Evolutionary conservation across 1,284 basidiomycete genomes (phyloP).

Genomic region (Meira miltonrushii): DNA sequence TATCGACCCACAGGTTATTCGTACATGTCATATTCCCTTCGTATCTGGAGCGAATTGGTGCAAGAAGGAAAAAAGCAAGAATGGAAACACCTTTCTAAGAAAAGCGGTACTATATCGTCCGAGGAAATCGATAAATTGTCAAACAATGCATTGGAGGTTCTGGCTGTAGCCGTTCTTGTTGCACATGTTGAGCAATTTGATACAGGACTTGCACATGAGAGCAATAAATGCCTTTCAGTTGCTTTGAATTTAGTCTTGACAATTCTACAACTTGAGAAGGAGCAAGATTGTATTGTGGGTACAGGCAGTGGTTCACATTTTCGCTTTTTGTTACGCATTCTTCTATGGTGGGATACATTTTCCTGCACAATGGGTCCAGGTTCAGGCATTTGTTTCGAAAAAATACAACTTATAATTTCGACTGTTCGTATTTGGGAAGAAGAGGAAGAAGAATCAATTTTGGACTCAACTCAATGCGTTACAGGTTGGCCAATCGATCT

Average conservation of each 20-base stretch:
- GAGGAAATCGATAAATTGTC: background rate
- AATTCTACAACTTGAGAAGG: background rate
- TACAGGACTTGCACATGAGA: constrained; percentile 14
- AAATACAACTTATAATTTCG: constrained; percentile 12
- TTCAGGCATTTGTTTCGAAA: constrained; percentile 3
- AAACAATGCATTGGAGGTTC: constrained; percentile 11
- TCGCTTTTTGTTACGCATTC: constrained; percentile 17
- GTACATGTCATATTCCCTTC: constrained; percentile 13
- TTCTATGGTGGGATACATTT: constrained; percentile 23
- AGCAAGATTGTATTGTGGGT: background rate
- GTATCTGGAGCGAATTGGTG: constrained; percentile 13
- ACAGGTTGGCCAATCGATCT: constrained; percentile 20
- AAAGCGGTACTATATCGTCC: background rate
- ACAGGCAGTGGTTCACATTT: constrained; percentile 17
- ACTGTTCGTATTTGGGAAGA: constrained; percentile 18
- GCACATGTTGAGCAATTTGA: constrained; percentile 21
- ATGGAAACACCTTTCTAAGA: too few species aligned
- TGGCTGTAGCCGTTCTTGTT: constrained; percentile 18
- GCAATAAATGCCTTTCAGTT: constrained; percentile 6
- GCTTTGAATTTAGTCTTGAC: constrained; percentile 9
- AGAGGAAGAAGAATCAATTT: background rate
- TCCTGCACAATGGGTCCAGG: constrained; percentile 18
- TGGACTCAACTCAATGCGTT: constrained; percentile 18
- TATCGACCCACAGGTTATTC: constrained; percentile 15
- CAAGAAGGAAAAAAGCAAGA: too few species aligned